These are phyloP conservation scores for Scytalidium sp. DNA, from an alignment of 2,329 filamentous ascomycete species.

Conservation along the genomic window DNA sequence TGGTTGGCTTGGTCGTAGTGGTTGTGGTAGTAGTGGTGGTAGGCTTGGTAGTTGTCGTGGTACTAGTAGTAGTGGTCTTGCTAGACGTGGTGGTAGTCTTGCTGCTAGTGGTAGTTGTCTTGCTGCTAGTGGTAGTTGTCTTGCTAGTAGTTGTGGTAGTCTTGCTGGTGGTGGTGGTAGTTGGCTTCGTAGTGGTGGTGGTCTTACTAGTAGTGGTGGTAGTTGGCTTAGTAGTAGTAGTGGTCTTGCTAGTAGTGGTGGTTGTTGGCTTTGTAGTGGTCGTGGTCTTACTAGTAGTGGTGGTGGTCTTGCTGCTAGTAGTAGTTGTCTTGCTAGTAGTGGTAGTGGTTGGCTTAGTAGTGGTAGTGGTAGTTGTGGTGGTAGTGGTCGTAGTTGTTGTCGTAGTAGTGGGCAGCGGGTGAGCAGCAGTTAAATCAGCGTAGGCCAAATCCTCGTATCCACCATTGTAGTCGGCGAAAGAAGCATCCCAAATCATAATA, in stretches of 20 bases:
- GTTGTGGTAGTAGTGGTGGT: neutral
- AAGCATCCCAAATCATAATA: conserved; percentile 31
- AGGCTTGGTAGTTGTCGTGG: neutral
- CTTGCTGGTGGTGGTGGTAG: no score
- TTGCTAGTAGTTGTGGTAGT: no score
- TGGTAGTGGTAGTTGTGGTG: conserved; percentile 7
- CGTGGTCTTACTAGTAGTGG: neutral
- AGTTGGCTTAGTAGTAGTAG: neutral
- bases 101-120: neutral
- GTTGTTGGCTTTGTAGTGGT: neutral
- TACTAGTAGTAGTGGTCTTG: conserved; percentile 7
- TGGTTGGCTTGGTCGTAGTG: neutral
- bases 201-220: neutral
- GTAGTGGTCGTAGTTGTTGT: conserved; percentile 4
- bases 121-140: neutral
- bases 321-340: neutral
- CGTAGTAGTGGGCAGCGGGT: neutral
- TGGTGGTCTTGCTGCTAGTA: neutral
- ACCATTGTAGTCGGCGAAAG: conserved; percentile 15
- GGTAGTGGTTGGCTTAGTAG: conserved; percentile 5
- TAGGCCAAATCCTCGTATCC: neutral
- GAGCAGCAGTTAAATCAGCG: neutral
- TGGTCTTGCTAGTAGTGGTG: neutral
- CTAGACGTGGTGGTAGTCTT: conserved; percentile 7
- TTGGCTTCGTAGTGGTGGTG: conserved; percentile 2